A percentile compares a stretch with the other conserved stretches of the same genome.
Evolutionary conservation across 192 early-diverging fungal species (phyloP).

Genomic region (Spinellus fusiger): DNA sequence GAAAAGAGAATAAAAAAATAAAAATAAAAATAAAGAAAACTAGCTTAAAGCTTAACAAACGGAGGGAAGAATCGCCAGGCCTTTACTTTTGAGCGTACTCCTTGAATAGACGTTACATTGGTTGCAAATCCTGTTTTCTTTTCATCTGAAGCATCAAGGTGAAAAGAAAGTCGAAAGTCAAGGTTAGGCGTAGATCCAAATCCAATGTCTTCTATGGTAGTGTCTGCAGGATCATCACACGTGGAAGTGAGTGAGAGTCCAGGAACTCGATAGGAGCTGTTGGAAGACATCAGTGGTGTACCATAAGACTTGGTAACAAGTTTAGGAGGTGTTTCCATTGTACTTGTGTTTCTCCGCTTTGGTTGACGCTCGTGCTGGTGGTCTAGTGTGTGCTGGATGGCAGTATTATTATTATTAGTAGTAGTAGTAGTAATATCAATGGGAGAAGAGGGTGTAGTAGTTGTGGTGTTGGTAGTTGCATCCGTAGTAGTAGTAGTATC

Average conservation of each 20-base stretch:
- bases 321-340: too few species aligned
- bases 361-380: slow-evolving; percentile 1
- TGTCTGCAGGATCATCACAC: not conserved
- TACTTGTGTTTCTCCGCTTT: slow-evolving; percentile 13
- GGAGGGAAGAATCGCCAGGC: slow-evolving; percentile 18
- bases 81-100: slow-evolving; percentile 6
- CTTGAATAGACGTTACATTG: not conserved
- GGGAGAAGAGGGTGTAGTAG: too few species aligned
- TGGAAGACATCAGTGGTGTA: too few species aligned
- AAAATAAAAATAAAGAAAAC: too few species aligned
- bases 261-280: not conserved
- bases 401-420: too few species aligned
- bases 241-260: not conserved
- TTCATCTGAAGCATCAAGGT: slow-evolving; percentile 1
- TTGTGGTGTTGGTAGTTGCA: too few species aligned
- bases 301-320: too few species aligned
- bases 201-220: slow-evolving; percentile 10
- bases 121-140: not conserved
- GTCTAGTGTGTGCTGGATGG: too few species aligned
- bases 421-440: too few species aligned
- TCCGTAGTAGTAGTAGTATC: too few species aligned
- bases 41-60: slow-evolving; percentile 1
- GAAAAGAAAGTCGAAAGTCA: slow-evolving; percentile 11
- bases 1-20: too few species aligned
- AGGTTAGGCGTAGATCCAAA: slow-evolving; percentile 7